phyloP scores from a whole-genome alignment of 345 rosid species.

The Linum tenue region DNA sequence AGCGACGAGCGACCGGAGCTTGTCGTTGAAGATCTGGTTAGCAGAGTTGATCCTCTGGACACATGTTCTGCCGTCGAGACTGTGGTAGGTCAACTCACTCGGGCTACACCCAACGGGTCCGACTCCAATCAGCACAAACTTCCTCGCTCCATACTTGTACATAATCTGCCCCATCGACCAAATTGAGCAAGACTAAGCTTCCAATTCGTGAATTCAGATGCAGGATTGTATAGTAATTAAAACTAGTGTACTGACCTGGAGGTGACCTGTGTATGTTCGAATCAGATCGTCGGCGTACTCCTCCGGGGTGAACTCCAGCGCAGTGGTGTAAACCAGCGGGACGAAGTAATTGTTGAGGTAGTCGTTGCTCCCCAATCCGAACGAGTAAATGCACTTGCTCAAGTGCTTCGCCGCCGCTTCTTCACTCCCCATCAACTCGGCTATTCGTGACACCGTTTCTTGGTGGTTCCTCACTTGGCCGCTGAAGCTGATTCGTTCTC shows the following conservation, averaged over 20 bases:
- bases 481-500: constrained; percentile 2
- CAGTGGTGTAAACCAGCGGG: constrained; percentile 1
- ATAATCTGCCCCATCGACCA: not conserved
- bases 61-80: not conserved
- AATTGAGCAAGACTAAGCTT: not conserved
- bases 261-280: constrained; percentile 5
- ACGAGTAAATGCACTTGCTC: constrained; percentile 14
- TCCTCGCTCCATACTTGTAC: constrained; percentile 7
- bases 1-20: constrained; percentile 2
- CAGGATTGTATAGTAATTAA: too few species aligned
- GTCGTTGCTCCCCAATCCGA: constrained; percentile 16
- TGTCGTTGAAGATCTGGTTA: not conserved
- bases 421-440: not conserved
- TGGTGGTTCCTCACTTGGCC: constrained; percentile 8
- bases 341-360: constrained; percentile 17
- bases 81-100: not conserved
- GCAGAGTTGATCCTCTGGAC: not conserved
- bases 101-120: constrained; percentile 4
- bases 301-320: constrained; percentile 5
- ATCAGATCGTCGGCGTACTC: constrained; percentile 11
- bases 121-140: not conserved
- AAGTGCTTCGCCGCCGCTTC: constrained; percentile 5
- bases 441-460: not conserved
- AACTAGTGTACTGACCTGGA: not conserved
- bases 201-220: too few species aligned